Base-by-base conservation (phyloP, 345 rosid species). In the Geranium brycei region DNA sequence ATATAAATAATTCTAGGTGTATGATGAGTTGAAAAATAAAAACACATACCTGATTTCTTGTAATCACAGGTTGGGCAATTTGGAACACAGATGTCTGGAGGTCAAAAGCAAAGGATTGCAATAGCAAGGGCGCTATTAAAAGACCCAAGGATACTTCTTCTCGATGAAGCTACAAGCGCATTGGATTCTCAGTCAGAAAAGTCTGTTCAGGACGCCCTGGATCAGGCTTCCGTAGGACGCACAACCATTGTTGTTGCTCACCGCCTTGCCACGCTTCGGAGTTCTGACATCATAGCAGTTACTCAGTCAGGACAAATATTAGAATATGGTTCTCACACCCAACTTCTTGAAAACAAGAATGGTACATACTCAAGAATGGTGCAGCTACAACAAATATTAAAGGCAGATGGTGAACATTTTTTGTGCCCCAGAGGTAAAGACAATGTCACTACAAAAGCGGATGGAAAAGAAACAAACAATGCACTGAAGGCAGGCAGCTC, bases 51-150 rank as follows among this genome's bases (percentile, higher is more conserved):
- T 23, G 28, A 23, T 23, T 23, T 23, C 0, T 62, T 32, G 62
- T 4, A 32, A 18, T 35, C 13, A 59, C 83, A 81, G 88, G 84
- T 79, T 6, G 85, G 88, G 16, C 83, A 83, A 61, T 67, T 76
- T 1, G 84, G 85, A 28, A 41, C 76, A 41, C 85, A 79, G 63
- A 66, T 83, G 65, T 83, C 84, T 13, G 82, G 85, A 17, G 85
- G 88, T 41, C 81, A 81, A 53, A 84, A 84, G 72, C 88, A 84
- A 70, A 75, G 79, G 77, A 77, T 81, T 47, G 82, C 88, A 1
- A 81, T 81, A 66, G 88, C 86, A 31, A 76, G 84, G 62, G 88
- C 88, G n/a, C 71, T 84, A 62, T 71, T 81, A 41, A 63, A 78
- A 61, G 75, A 78, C 68, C 85, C 82, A 12, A 84, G 66, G 63